A percentile compares a stretch with the other conserved stretches of the same genome.
Evolutionary conservation across 768 basidiomycete species (phyloP).

Genomic region (Pulveroboletus sp.): DNA sequence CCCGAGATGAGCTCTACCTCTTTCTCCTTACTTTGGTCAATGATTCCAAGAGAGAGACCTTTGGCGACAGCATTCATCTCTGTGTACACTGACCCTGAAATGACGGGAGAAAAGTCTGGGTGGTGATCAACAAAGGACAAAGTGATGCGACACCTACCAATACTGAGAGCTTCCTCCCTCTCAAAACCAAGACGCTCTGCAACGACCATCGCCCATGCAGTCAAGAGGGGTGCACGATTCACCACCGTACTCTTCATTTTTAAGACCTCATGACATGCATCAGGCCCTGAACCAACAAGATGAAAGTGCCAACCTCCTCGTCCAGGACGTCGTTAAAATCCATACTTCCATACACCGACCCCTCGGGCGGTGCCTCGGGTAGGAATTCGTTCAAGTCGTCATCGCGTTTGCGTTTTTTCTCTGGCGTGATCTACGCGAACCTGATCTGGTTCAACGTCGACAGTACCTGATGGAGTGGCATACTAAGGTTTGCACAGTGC

Average conservation of each 20-base stretch:
- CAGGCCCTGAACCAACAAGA: neutral
- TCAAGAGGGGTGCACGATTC: slow-evolving; percentile 94
- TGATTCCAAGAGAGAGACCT: slow-evolving; percentile 79
- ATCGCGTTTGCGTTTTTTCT: slow-evolving; percentile 44
- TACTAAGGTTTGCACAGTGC: slow-evolving; percentile 32
- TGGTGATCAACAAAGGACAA: neutral
- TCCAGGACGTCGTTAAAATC: slow-evolving; percentile 72
- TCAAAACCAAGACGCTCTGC: slow-evolving; percentile 84
- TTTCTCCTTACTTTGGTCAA: slow-evolving; percentile 49
- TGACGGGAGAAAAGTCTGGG: neutral
- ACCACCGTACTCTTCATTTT: slow-evolving; percentile 57
- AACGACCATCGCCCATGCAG: slow-evolving; percentile 85
- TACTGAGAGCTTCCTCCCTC: slow-evolving; percentile 84
- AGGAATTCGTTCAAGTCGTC: slow-evolving; percentile 54
- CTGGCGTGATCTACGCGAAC: slow-evolving; percentile 40
- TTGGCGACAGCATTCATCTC: slow-evolving; percentile 88
- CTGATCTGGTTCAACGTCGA: neutral
- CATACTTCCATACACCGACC: slow-evolving; percentile 46
- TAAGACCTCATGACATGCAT: slow-evolving; percentile 44
- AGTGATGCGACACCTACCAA: slow-evolving; percentile 50
- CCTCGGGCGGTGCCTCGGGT: slow-evolving; percentile 46
- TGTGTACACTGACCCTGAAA: slow-evolving; percentile 82
- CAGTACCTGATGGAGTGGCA: slow-evolving; percentile 2
- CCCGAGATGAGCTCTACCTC: slow-evolving; percentile 50
- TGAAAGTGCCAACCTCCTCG: slow-evolving; percentile 50